Percentiles rank a stretch among this genome's conserved stretches.
Evolutionary conservation across 139 green algal species (phyloP).

Genomic region (Ettlia oleoabundans): DNA sequence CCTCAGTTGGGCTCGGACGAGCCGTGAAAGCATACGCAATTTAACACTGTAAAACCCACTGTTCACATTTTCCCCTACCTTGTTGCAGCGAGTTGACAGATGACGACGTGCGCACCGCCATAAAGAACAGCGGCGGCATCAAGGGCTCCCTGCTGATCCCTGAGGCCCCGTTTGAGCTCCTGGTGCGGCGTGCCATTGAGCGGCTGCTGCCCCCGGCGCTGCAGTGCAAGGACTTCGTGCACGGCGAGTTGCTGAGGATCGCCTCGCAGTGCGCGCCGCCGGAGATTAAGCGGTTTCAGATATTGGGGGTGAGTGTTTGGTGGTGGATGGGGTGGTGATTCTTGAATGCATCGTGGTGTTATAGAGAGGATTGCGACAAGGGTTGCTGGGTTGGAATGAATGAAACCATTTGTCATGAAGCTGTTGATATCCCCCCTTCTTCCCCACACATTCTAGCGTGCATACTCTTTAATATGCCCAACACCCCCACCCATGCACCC

Average conservation of each 20-base stretch:
- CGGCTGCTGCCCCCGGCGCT: conserved; percentile 79
- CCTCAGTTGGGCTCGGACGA: no score
- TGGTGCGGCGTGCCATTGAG: conserved; percentile 80
- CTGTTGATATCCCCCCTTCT: no score
- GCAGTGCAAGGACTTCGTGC: conserved; percentile 74
- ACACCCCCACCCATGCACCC: not conserved
- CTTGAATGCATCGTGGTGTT: not conserved
- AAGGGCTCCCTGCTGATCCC: conserved; percentile 83
- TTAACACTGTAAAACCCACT: no score
- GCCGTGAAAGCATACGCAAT: no score
- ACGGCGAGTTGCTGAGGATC: conserved; percentile 87
- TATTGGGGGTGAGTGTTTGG: conserved; percentile 54
- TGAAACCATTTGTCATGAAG: no score
- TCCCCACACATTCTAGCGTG: not conserved
- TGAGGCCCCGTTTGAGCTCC: conserved; percentile 95
- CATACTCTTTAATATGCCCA: not conserved
- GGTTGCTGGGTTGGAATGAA: not conserved
- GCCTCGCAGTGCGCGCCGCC: conserved; percentile 71
- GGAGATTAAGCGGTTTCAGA: conserved; percentile 76
- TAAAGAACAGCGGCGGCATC: conserved; percentile 92
- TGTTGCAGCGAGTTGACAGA: conserved; percentile 77
- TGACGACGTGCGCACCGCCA: conserved; percentile 91
- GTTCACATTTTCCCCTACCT: no score
- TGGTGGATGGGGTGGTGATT: not conserved
- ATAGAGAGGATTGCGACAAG: no score